Base-by-base conservation (phyloP, 2,329 filamentous ascomycete genomes). In the Calonectria pteridis region DNA sequence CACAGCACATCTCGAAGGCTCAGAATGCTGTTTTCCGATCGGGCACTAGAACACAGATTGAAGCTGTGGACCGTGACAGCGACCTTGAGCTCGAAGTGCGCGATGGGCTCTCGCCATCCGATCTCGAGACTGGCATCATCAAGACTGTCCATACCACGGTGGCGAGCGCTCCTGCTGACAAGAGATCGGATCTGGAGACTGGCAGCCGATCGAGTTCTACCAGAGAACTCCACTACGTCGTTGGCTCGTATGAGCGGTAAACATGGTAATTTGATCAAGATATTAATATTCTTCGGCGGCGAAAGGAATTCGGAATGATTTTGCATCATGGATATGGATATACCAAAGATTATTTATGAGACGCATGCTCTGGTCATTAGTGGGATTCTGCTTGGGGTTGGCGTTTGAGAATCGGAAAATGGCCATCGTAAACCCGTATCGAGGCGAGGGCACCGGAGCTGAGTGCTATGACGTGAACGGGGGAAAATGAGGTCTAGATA, bases 61-160 rank as follows among this genome's bases (percentile, higher is more conserved):
- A 72, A 6, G 77, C 55, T 16, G 73, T 71, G 0, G 76, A 76
- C 1, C 67, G 31, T 1, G 73, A 77, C 14, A 73, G 40, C 6
- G 68, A 69, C 0, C 6, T 67, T 10, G 75, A 74, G 28, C 35
- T 76, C 20, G 67, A 65, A 1, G 9, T 69, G 1, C 33, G 62
- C 1, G 58, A 59, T 4, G 46, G 59, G 0, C 63, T 58, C 7
- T 70, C 63, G 0, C 33, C 65, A 6, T 33, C 37, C 3, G 55
- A 49, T 26, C 4, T 58, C 6, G 50, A 53, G 1, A 71, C 29
- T 6, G 77, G 73, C 0, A 80, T 81, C 3, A 7, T 77, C 0
- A 81, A 73, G 14, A 80, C 79, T 0, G 73, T 78, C 0, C 70
- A 79, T 16, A 81, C 79, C 0, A 78, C 68, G 0, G 74, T 81